Evolutionary conservation across 257 asterid genomes (phyloP).

Genomic region (Petunia secreta): DNA sequence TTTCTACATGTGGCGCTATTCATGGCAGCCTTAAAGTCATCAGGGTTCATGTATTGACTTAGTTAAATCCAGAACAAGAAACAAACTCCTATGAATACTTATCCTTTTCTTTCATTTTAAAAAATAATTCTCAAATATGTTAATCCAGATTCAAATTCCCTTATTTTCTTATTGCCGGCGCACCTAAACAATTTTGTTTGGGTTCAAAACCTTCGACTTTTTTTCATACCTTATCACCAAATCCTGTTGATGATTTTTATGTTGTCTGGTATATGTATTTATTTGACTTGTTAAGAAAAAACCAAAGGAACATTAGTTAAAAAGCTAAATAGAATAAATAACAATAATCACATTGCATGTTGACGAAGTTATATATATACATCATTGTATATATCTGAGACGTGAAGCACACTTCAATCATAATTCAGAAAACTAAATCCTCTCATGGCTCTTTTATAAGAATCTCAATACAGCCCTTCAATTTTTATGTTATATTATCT

Average conservation of each 20-base stretch:
- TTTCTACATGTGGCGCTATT: background rate
- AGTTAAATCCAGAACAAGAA: background rate
- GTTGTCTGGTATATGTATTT: background rate
- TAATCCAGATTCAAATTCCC: background rate
- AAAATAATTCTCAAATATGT: background rate
- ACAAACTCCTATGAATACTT: background rate
- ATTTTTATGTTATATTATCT: too few species aligned
- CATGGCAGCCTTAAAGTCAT: background rate
- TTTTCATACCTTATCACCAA: background rate
- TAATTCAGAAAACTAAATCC: background rate
- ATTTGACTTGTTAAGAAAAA: background rate
- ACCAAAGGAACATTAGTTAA: background rate
- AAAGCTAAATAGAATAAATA: background rate
- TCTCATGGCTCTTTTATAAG: background rate
- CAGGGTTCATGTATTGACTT: background rate
- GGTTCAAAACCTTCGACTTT: background rate
- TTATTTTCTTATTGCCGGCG: slow-evolving; percentile 16
- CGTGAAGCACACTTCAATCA: background rate
- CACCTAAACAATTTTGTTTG: background rate
- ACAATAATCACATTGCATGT: slow-evolving; percentile 6
- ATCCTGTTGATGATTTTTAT: slow-evolving; percentile 2
- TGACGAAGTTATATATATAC: background rate
- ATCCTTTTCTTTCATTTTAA: too few species aligned
- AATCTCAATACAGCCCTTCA: background rate
- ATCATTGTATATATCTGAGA: slow-evolving; percentile 1